A percentile compares a stretch with the other conserved stretches of the same genome.
Conservation (phyloP, 78 protist genomes). For the Dictyostelium firmibasis region DNA sequence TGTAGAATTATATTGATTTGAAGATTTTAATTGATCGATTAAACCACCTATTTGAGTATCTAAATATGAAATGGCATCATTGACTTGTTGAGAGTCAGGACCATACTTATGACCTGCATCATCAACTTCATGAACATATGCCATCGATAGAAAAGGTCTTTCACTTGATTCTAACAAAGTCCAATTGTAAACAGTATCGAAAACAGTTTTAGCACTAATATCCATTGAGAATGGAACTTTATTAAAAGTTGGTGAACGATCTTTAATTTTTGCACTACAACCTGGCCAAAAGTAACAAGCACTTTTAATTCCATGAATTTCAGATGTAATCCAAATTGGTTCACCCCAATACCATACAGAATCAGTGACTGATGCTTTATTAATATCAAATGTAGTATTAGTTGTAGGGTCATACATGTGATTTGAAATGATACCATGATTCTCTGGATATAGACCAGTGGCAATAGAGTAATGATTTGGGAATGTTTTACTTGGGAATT, state of each 20-base stretch:
- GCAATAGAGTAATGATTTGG: conserved; percentile 71
- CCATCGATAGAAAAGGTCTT: conserved; percentile 44
- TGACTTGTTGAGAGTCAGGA: neutral
- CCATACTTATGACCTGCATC: conserved; percentile 23
- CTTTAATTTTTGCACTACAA: neutral
- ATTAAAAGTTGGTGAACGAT: neutral
- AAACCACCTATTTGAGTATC: conserved; percentile 14
- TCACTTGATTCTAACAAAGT: neutral
- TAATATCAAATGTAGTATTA: neutral
- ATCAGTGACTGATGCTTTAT: neutral
- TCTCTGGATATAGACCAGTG: conserved; percentile 60
- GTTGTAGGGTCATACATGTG: neutral
- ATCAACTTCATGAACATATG: conserved; percentile 27
- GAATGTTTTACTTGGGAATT: conserved; percentile 70
- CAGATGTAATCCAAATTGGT: conserved; percentile 57
- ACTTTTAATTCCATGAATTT: neutral
- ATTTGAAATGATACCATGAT: conserved; percentile 54
- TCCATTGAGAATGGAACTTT: neutral
- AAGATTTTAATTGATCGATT: neutral
- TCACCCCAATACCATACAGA: conserved; percentile 36
- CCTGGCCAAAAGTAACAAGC: conserved; percentile 56
- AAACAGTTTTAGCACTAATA: neutral
- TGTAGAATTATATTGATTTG: neutral
- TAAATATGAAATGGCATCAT: neutral
- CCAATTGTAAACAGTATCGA: neutral